Evolutionary conservation across 352 stramenopile species (phyloP), one percentile per base, ranked within the genome.

Genomic region (Pythium utonaiense): DNA sequence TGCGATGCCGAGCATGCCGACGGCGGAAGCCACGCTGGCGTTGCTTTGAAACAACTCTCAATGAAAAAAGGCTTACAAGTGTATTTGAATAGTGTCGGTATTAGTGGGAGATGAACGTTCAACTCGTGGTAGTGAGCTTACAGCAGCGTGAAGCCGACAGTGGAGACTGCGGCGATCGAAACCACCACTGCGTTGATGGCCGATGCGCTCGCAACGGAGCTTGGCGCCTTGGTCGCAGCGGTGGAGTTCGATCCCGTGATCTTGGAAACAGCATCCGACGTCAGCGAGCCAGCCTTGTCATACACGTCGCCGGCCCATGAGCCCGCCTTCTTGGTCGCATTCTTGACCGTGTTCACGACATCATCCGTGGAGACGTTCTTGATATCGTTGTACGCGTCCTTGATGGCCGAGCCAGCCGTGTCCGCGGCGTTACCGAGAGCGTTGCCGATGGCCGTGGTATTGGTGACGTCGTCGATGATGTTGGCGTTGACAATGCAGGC

Each of bases 1-100:
- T 42, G 85, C 85, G 0, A 75, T 91, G 57, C 74, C 80, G 12
- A 90, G 81, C 63, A 82, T 93, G 50, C 83, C 83, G 5, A 44
- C 36, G 6, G 36, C 36, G 7, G 13, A 21, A 22, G 36, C 36
- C 1, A 44, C 36, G 36, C 36, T 24, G 36, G 28, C 28, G 28
- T 33, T 33, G 28, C 28, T 33, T 33, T 33, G 28, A 33, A 10
- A 33, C 5, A 9, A 33, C 5, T n/a, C 28, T 33, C 28, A 33
- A 33, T 33, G 28, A 5, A 33, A 33, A 9, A 33, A n/a, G n/a
- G n/a, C n/a, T n/a, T n/a, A n/a, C n/a, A n/a, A n/a, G n/a, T n/a
- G n/a, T n/a, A n/a, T n/a, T n/a, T n/a, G n/a, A n/a, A n/a, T n/a
- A n/a, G n/a, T n/a, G n/a, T n/a, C n/a, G n/a, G n/a, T n/a, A n/a